Evolutionary conservation across 257 asterid genomes (phyloP).

Genomic region (Rehmannia glutinosa): DNA sequence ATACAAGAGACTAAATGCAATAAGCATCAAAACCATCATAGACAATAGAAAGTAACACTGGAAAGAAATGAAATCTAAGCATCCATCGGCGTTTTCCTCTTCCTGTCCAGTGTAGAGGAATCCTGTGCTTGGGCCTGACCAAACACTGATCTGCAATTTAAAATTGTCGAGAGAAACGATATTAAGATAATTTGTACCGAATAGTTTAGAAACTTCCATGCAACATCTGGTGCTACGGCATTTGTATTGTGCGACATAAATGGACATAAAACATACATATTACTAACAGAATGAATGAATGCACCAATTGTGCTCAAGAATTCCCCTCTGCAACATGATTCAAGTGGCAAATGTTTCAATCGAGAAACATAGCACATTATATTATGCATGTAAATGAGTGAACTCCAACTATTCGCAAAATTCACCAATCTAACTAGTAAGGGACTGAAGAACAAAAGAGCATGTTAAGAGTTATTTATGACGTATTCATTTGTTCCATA

Average conservation of each 20-base stretch:
- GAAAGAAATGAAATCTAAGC: constrained; percentile 10
- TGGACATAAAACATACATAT: background rate
- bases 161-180: background rate
- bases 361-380: no score
- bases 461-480: background rate
- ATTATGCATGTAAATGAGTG: background rate
- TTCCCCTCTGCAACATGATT: background rate
- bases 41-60: background rate
- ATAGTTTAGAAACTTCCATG: background rate
- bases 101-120: constrained; percentile 36
- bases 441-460: background rate
- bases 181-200: background rate
- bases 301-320: background rate
- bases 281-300: background rate
- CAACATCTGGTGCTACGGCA: background rate
- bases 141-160: constrained; percentile 49
- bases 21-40: background rate
- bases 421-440: background rate
- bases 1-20: no score
- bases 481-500: no score
- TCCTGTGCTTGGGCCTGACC: constrained; percentile 57
- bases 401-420: background rate
- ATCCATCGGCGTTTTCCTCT: constrained; percentile 32
- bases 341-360: no score
- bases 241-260: background rate